Percentiles rank a stretch among this genome's conserved stretches.
phyloP scores from a whole-genome alignment of 768 basidiomycete genomes.

The Strobilomyces confusus region DNA sequence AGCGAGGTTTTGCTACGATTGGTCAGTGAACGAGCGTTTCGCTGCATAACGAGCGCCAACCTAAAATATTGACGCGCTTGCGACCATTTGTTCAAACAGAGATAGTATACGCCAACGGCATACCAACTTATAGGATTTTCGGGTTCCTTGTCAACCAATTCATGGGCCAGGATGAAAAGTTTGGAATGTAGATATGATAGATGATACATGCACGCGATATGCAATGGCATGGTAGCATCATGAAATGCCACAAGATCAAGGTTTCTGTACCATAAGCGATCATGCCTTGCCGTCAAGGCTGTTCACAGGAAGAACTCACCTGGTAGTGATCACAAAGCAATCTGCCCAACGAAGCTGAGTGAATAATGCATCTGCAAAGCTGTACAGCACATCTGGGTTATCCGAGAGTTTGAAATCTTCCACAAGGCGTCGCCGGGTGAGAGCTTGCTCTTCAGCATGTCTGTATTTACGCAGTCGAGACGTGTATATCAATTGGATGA shows the following conservation, averaged over 20 bases:
- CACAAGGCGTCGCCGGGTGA: slow-evolving; percentile 74
- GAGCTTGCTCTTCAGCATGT: slow-evolving; percentile 75
- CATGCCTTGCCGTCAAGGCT: background rate
- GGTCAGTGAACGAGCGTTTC: slow-evolving; percentile 6
- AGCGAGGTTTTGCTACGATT: slow-evolving; percentile 81
- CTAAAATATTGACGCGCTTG: slow-evolving; percentile 95
- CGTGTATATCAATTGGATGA: slow-evolving; percentile 90
- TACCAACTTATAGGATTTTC: slow-evolving; percentile 96
- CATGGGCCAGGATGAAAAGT: slow-evolving; percentile 94
- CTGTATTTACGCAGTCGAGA: slow-evolving; percentile 89
- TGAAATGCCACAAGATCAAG: slow-evolving; percentile 82
- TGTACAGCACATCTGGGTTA: slow-evolving; percentile 89
- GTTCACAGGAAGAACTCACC: slow-evolving; percentile 40
- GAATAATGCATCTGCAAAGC: slow-evolving; percentile 88
- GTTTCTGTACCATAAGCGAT: slow-evolving; percentile 51
- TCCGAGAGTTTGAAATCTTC: slow-evolving; percentile 82
- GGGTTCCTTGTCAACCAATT: slow-evolving; percentile 91
- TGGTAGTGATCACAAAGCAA: slow-evolving; percentile 82
- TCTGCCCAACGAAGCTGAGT: slow-evolving; percentile 90
- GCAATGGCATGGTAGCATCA: slow-evolving; percentile 84
- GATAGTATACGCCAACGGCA: slow-evolving; percentile 96
- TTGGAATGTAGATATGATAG: slow-evolving; percentile 86
- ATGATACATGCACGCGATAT: slow-evolving; percentile 98
- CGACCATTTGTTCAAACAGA: slow-evolving; percentile 79
- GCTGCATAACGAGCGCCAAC: slow-evolving; percentile 38